Percentiles rank a stretch among this genome's conserved stretches.
Evolutionary conservation across 106 monocot species (phyloP).

Genomic region (Narthecium ossifragum): DNA sequence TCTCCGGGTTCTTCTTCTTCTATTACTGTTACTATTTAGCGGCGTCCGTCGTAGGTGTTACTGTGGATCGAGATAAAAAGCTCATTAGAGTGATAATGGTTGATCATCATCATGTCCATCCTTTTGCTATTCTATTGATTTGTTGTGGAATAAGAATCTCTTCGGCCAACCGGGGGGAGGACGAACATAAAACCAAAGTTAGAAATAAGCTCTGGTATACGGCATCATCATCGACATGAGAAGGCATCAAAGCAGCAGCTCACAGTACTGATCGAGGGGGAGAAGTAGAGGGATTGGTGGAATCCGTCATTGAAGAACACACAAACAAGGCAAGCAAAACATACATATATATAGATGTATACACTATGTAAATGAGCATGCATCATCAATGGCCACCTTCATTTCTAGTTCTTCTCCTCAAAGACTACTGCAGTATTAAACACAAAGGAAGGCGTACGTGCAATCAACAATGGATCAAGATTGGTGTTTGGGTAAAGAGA

Average conservation of each 20-base stretch:
- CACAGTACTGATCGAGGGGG: too few species aligned
- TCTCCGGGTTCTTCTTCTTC: neutral
- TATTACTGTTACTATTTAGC: too few species aligned
- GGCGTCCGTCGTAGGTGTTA: too few species aligned
- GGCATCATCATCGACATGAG: too few species aligned
- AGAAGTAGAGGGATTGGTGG: too few species aligned
- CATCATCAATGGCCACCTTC: neutral
- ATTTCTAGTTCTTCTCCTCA: too few species aligned
- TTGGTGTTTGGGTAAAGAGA: slow-evolving; percentile 13
- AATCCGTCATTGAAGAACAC: too few species aligned
- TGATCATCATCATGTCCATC: slow-evolving; percentile 4
- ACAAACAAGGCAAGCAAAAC: too few species aligned
- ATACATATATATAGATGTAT: neutral
- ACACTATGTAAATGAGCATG: neutral
- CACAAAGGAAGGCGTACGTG: neutral
- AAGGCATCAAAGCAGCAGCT: neutral
- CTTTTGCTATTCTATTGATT: slow-evolving; percentile 37
- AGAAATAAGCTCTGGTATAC: slow-evolving; percentile 9
- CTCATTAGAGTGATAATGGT: neutral
- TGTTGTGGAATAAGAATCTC: slow-evolving; percentile 44
- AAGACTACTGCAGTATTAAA: too few species aligned
- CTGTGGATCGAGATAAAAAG: slow-evolving; percentile 5
- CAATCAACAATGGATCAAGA: slow-evolving; percentile 1
- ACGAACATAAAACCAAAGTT: slow-evolving; percentile 9
- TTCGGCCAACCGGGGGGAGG: slow-evolving; percentile 1